Evolutionary conservation across 345 rosid genomes (phyloP).

Genomic region (rapeseed (Brassica napus)): DNA sequence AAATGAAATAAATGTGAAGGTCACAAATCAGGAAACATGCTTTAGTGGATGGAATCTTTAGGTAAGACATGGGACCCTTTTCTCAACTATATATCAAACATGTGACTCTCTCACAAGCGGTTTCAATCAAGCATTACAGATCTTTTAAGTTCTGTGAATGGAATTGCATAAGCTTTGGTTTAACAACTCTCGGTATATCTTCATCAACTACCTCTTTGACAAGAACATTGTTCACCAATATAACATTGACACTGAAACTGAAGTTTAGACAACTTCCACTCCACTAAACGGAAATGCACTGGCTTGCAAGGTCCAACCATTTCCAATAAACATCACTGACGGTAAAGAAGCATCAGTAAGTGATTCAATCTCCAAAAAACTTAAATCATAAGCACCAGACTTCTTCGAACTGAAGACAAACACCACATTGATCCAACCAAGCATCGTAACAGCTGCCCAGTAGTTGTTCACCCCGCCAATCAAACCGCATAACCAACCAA

Average conservation of each 20-base stretch:
- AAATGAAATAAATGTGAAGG: slow-evolving; percentile 24
- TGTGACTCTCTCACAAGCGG: not conserved
- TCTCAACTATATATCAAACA: slow-evolving; percentile 26
- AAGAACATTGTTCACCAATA: slow-evolving; percentile 3
- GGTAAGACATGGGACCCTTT: slow-evolving; percentile 27
- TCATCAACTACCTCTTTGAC: not conserved
- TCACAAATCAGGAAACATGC: slow-evolving; percentile 31
- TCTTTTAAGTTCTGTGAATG: not conserved
- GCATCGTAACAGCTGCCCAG: slow-evolving; percentile 79
- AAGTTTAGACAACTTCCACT: slow-evolving; percentile 45
- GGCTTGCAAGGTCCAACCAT: slow-evolving; percentile 77
- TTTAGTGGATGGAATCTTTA: slow-evolving; percentile 29
- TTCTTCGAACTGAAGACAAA: slow-evolving; percentile 84
- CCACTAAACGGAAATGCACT: slow-evolving; percentile 65
- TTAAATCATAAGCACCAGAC: slow-evolving; percentile 81
- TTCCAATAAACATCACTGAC: slow-evolving; percentile 75
- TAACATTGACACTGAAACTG: slow-evolving; percentile 31
- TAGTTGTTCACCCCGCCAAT: slow-evolving; percentile 93
- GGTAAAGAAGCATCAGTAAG: slow-evolving; percentile 84
- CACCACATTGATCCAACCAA: slow-evolving; percentile 72
- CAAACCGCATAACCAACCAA: slow-evolving; percentile 83
- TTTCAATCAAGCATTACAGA: not conserved
- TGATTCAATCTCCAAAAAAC: slow-evolving; percentile 83
- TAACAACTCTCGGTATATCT: slow-evolving; percentile 17
- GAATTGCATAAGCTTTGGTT: not conserved